Base-by-base conservation (phyloP, 768 basidiomycete species). In the Leucosporidium scottii region DNA sequence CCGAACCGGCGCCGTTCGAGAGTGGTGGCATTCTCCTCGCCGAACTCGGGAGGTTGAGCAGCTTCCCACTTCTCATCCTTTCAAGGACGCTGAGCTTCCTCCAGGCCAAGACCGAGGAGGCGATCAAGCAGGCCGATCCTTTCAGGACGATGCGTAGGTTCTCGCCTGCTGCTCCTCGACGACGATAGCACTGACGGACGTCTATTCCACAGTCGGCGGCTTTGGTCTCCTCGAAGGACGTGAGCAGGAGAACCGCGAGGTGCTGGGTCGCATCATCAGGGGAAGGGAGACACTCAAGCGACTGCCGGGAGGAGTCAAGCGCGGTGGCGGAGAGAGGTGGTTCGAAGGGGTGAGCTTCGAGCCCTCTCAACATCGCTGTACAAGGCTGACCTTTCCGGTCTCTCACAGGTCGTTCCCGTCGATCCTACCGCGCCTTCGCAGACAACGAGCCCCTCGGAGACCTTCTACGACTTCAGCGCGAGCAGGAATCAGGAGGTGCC, bases 81-180 rank as follows among this genome's bases (percentile, higher is more conserved):
- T 27, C 55, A 20, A 30, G 67, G 31, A 69, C 65, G 39, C 18
- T 72, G 21, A 60, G 57, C 31, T 72, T 64, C 51, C 59, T 69
- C 21, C 67, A 72, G 59, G 55, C 47, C 31, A 72, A 72, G 62
- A 66, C 67, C 50, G 62, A 72, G 50, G 71, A 72, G 36, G 71
- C 71, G 9, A 44, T 68, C 20, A 51, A 39, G 12, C 62, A 64
- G 44, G n/a, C 55, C 31, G 71, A 72, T 36, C 67, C 71, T 20
- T 69, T 69, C 60, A 59, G 58, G 57, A 34, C 31, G 7, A 48
- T 69, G 20, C 59, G 39, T 44, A 15, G 39, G 67, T 57, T 57
- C 53, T 25, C 7, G 5, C 50, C 18, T 7, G 13, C 34, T 62
- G 21, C 49, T 51, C 36, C 7, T 15, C 25, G 27, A 1, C 30